phyloP scores from a whole-genome alignment of 192 early-diverging fungal species.

The Anaeromyces robustus region DNA sequence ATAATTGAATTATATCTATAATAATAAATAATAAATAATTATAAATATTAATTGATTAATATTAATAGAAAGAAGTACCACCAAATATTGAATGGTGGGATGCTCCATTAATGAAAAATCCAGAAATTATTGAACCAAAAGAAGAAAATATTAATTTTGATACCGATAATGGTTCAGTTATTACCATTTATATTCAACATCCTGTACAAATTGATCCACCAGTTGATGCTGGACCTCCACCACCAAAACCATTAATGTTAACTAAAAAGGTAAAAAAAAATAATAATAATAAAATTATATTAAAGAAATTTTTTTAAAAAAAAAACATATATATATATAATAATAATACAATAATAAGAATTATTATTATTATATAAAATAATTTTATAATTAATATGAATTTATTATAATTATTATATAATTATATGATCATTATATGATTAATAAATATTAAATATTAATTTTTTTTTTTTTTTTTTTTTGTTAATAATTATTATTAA shows the following conservation, averaged over 20 bases:
- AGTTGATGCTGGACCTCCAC: constrained; percentile 33
- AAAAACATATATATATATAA: too few species aligned
- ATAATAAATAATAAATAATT: too few species aligned
- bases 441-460: too few species aligned
- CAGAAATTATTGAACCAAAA: constrained; percentile 24
- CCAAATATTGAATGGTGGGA: constrained; percentile 97
- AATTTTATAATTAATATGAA: too few species aligned
- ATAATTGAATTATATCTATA: too few species aligned
- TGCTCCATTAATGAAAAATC: constrained; percentile 66
- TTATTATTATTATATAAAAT: too few species aligned
- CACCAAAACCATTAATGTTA: constrained; percentile 56
- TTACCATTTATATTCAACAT: constrained; percentile 70
- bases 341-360: too few species aligned
- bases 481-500: constrained; percentile 16
- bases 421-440: too few species aligned
- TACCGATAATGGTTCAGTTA: constrained; percentile 21
- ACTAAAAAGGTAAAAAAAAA: constrained; percentile 43
- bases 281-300: too few species aligned
- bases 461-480: constrained; percentile 13
- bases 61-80: constrained; percentile 42
- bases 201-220: constrained; percentile 70
- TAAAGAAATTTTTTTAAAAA: too few species aligned
- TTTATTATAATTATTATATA: too few species aligned
- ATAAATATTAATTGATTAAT: background rate
- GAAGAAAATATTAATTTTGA: constrained; percentile 11